Evolutionary conservation across 441 rosid species (phyloP).

Genomic region (Jatropha podagrica): DNA sequence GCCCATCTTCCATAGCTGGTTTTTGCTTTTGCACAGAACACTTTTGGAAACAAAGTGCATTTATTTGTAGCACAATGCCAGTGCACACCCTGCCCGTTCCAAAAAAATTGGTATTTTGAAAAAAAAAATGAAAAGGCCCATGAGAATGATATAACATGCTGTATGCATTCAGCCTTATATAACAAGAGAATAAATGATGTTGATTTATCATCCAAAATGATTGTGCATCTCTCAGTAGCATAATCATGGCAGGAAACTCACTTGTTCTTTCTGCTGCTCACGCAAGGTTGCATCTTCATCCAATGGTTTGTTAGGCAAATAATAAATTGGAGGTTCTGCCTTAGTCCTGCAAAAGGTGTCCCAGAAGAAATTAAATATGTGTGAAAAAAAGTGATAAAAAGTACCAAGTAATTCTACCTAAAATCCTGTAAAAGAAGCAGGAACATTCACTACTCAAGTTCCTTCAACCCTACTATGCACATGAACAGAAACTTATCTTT

Average conservation of each 20-base stretch:
- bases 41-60: conserved; percentile 26
- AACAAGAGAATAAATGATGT: neutral
- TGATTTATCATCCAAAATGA: neutral
- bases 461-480: conserved; percentile 61
- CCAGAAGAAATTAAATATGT: conserved; percentile 29
- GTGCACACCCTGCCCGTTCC: conserved; percentile 23
- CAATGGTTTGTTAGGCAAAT: conserved; percentile 64
- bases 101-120: neutral
- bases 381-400: conserved; percentile 6
- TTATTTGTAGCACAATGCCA: conserved; percentile 20
- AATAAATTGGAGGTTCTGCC: conserved; percentile 80
- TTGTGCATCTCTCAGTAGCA: neutral
- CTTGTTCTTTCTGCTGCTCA: conserved; percentile 73
- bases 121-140: neutral
- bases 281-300: conserved; percentile 50
- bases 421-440: conserved; percentile 34
- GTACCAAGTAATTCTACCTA: conserved; percentile 28
- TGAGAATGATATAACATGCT: neutral
- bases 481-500: conserved; percentile 83
- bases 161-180: neutral
- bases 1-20: conserved; percentile 14
- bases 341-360: conserved; percentile 67
- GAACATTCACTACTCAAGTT: conserved; percentile 35
- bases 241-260: conserved; percentile 24
- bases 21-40: conserved; percentile 22